These are phyloP conservation scores for Ophidiomyces ophidiicola DNA, from an alignment of 2,329 filamentous ascomycete species.

Conservation along the genomic window DNA sequence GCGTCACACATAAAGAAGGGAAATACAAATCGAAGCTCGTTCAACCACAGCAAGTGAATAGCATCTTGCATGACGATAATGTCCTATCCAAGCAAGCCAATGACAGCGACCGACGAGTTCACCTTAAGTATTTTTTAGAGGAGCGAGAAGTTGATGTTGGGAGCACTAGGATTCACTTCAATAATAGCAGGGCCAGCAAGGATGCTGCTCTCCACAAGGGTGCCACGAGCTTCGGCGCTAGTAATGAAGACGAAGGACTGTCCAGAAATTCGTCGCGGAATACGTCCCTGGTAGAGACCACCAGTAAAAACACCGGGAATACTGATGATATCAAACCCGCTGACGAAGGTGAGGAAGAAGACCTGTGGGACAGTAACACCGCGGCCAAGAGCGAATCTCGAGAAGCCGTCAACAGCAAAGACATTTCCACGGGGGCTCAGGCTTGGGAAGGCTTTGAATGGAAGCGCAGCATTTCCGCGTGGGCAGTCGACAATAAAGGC, in stretches of 20 bases:
- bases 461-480: slow-evolving; percentile 41
- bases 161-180: slow-evolving; percentile 18
- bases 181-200: slow-evolving; percentile 25
- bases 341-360: slow-evolving; percentile 17
- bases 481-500: slow-evolving; percentile 51
- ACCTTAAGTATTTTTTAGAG: slow-evolving; percentile 3
- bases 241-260: slow-evolving; percentile 25
- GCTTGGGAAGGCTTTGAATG: slow-evolving; percentile 49
- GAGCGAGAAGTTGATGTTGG: slow-evolving; percentile 9
- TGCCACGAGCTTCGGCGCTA: slow-evolving; percentile 13
- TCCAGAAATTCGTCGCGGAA: slow-evolving; percentile 20
- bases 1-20: slow-evolving; percentile 10
- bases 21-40: slow-evolving; percentile 7
- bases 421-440: slow-evolving; percentile 25
- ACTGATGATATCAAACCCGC: slow-evolving; percentile 19
- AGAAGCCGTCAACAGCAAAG: slow-evolving; percentile 11
- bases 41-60: slow-evolving; percentile 5
- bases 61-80: neutral
- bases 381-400: slow-evolving; percentile 15
- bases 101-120: neutral
- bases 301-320: slow-evolving; percentile 14
- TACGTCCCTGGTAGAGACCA: slow-evolving; percentile 16
- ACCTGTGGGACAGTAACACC: slow-evolving; percentile 15
- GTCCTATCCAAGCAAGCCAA: slow-evolving; percentile 1
- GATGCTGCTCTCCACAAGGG: slow-evolving; percentile 21